Percentiles rank a stretch among this genome's conserved stretches.
phyloP scores from a whole-genome alignment of 805 yeast species.

The Zygosaccharomyces lentus region DNA sequence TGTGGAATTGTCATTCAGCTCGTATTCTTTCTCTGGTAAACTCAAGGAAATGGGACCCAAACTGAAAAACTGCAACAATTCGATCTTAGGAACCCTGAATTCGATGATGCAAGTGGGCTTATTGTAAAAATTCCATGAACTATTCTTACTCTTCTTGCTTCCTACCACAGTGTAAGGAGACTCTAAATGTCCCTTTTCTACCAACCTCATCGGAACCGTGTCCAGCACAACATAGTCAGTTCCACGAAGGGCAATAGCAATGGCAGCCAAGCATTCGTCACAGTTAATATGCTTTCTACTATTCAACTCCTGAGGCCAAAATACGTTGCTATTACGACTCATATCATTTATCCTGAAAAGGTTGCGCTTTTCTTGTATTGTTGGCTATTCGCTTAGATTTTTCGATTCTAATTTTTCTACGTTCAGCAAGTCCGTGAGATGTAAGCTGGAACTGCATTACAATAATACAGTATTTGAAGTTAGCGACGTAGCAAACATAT shows the following conservation, averaged over 20 bases:
- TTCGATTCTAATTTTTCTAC: neutral
- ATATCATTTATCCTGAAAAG: constrained; percentile 12
- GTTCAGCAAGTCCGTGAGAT: neutral
- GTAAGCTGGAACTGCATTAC: neutral
- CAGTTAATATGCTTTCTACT: neutral
- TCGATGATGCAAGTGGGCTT: constrained; percentile 37
- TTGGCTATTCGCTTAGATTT: neutral
- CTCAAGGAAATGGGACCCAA: constrained; percentile 67
- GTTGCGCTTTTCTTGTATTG: neutral
- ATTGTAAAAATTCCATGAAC: constrained; percentile 10
- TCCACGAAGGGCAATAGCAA: constrained; percentile 15
- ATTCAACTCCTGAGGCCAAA: constrained; percentile 25
- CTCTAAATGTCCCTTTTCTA: constrained; percentile 4
- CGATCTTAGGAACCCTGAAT: constrained; percentile 70
- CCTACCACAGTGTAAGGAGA: constrained; percentile 19
- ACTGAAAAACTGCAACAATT: constrained; percentile 72
- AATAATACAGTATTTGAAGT: neutral
- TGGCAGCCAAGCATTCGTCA: constrained; percentile 8
- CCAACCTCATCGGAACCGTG: constrained; percentile 8
- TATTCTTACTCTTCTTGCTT: neutral
- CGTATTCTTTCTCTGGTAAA: constrained; percentile 33
- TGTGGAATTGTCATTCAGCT: constrained; percentile 22
- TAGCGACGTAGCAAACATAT: neutral
- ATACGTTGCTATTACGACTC: constrained; percentile 16
- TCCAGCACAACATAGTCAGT: constrained; percentile 26